Conservation (phyloP, 768 basidiomycete species). For the Calocera cornea region DNA sequence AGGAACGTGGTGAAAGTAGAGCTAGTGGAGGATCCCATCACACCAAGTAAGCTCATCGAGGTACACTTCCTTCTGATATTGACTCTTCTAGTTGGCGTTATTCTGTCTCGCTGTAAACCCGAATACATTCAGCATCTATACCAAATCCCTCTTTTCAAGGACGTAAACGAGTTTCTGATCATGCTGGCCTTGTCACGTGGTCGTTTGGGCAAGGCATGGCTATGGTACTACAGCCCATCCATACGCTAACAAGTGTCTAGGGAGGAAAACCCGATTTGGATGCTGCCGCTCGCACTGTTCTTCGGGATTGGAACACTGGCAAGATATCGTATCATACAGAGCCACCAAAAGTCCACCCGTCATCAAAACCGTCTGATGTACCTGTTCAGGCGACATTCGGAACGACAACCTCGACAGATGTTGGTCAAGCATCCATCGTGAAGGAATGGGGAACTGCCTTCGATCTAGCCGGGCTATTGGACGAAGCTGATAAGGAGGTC, state of each 20-base stretch:
- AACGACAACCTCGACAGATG: slow-evolving; percentile 25
- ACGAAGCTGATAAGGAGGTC: slow-evolving; percentile 67
- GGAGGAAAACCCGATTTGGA: slow-evolving; percentile 85
- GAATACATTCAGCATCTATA: slow-evolving; percentile 75
- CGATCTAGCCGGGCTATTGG: slow-evolving; percentile 66
- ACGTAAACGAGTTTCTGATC: slow-evolving; percentile 72
- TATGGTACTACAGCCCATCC: neutral
- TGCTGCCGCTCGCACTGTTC: slow-evolving; percentile 63
- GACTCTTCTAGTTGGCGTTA: slow-evolving; percentile 59
- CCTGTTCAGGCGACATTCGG: neutral
- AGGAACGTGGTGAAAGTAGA: slow-evolving; percentile 86
- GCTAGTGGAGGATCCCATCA: slow-evolving; percentile 78
- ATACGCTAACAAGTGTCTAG: slow-evolving; percentile 24
- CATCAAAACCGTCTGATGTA: slow-evolving; percentile 41
- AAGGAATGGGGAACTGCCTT: slow-evolving; percentile 62
- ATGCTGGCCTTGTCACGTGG: slow-evolving; percentile 78
- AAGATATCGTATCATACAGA: slow-evolving; percentile 81
- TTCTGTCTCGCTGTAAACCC: slow-evolving; percentile 54
- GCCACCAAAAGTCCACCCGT: slow-evolving; percentile 69
- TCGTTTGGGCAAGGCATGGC: slow-evolving; percentile 59
- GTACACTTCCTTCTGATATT: neutral
- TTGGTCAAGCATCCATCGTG: slow-evolving; percentile 71
- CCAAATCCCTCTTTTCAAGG: slow-evolving; percentile 58
- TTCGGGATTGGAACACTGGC: slow-evolving; percentile 91
- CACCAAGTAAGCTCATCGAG: slow-evolving; percentile 49